Evolutionary conservation across 345 rosid species (phyloP), one percentile per base, ranked within the genome.

Genomic region (Salix caprea): DNA sequence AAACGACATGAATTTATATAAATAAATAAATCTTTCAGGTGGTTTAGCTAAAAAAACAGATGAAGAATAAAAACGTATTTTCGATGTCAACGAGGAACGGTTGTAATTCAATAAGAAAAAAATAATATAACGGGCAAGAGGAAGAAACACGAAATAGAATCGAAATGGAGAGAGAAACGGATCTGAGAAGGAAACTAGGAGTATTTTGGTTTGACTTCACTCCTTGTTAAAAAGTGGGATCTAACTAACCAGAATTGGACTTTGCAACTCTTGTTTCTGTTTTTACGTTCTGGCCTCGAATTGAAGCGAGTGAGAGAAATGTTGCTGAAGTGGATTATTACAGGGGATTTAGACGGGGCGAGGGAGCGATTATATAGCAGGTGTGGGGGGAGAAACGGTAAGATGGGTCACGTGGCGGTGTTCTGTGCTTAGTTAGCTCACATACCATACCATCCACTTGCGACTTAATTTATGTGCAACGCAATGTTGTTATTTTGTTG

Each of bases 221-320:
- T 24, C 28, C 5, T 50, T n/a, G 54, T 69, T 44, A n/a, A 24
- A 36, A 52, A 23, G 5, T 24, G 50, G 72, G 60, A 76, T 23
- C 23, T 19, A 36, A 28, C 68, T 65, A 75, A 71, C 78, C 5
- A 5, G 71, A 66, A 46, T 46, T 50, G 65, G 77, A 24, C 52
- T 19, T 6, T 6, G 21, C 69, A 7, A 23, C 54, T 10, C 61
- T 12, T 42, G n/a, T 52, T 18, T 46, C 16, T 15, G 56, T 50
- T 52, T 52, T 0, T 46, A 46, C 14, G 52, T 15, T 3, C 23
- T 42, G 26, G 56, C 70, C 73, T 56, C 73, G 71, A 67, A 7
- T 65, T 30, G 36, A 65, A 65, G 68, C 6, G 39, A 12, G 7
- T 15, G 37, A 24, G 71, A 67, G 37, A 26, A 71, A 34, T 34